phyloP scores from a whole-genome alignment of 2,329 filamentous ascomycete species.

The Aspergillus sp. region DNA sequence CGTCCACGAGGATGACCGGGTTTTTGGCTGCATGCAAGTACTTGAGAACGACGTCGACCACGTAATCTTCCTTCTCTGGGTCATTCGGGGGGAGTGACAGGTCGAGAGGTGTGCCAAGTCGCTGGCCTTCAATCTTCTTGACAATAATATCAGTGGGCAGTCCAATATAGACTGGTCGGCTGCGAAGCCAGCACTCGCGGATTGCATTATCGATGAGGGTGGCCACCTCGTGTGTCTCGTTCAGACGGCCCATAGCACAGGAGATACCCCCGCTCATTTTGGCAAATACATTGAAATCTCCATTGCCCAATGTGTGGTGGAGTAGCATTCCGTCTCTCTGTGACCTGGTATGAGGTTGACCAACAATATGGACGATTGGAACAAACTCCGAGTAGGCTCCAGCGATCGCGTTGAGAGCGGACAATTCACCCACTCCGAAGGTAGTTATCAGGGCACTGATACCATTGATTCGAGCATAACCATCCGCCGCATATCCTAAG shows the following conservation, averaged over 20 bases:
- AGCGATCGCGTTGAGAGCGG: conserved; percentile 70
- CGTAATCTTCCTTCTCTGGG: conserved; percentile 70
- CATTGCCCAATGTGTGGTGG: conserved; percentile 71
- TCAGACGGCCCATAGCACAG: conserved; percentile 67
- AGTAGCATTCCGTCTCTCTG: conserved; percentile 47
- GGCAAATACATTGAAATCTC: conserved; percentile 79
- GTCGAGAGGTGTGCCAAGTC: conserved; percentile 69
- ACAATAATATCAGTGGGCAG: conserved; percentile 78
- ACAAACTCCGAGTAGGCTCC: conserved; percentile 73
- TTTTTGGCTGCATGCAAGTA: conserved; percentile 70
- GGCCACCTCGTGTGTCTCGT: conserved; percentile 67
- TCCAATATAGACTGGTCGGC: conserved; percentile 78
- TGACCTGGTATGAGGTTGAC: conserved; percentile 48
- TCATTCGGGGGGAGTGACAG: conserved; percentile 65
- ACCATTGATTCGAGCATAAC: conserved; percentile 70
- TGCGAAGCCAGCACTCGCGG: conserved; percentile 68
- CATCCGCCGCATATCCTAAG: conserved; percentile 71
- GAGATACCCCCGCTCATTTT: conserved; percentile 74
- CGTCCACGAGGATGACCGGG: conserved; percentile 78
- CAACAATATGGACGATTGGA: conserved; percentile 63
- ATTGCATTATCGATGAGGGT: conserved; percentile 75
- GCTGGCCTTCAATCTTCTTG: conserved; percentile 70
- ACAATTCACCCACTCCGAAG: conserved; percentile 67
- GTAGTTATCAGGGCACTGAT: conserved; percentile 70
- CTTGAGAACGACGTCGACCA: conserved; percentile 74